These are phyloP conservation scores for Omphalotus olearius DNA, from an alignment of 1,284 basidiomycete species.

Conservation along the genomic window DNA sequence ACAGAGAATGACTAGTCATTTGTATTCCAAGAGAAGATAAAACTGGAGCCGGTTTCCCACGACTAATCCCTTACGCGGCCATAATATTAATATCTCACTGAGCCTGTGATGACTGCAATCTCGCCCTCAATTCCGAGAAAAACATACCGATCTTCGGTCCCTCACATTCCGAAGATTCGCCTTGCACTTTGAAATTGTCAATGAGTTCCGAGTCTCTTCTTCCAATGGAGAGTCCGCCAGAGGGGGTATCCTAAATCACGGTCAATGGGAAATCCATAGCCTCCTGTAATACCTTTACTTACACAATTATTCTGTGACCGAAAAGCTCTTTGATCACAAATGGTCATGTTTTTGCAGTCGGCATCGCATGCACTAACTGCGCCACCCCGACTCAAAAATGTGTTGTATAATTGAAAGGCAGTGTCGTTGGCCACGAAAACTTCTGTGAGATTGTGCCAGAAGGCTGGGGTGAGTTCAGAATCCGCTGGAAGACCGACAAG, in stretches of 20 bases:
- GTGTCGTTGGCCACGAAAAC: slow-evolving; percentile 44
- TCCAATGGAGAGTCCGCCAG: not conserved
- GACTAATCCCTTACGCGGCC: too few species aligned
- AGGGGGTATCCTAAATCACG: slow-evolving; percentile 3
- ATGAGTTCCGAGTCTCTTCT: not conserved
- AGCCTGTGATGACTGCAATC: not conserved
- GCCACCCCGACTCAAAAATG: slow-evolving; percentile 36
- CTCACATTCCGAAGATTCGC: slow-evolving; percentile 6
- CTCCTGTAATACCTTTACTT: slow-evolving; percentile 18
- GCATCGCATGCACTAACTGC: slow-evolving; percentile 31
- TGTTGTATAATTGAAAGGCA: slow-evolving; percentile 42
- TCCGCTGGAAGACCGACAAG: slow-evolving; percentile 23
- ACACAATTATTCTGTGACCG: slow-evolving; percentile 49
- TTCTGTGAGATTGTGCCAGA: slow-evolving; percentile 62
- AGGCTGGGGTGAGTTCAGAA: slow-evolving; percentile 36
- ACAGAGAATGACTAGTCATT: too few species aligned
- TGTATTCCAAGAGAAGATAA: too few species aligned
- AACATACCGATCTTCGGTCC: slow-evolving; percentile 3
- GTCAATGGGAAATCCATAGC: not conserved
- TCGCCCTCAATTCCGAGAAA: slow-evolving; percentile 1
- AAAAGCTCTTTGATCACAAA: slow-evolving; percentile 46
- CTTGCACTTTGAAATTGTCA: not conserved
- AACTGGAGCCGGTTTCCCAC: too few species aligned
- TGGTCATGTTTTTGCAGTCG: slow-evolving; percentile 37
- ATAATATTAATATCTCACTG: too few species aligned